Evolutionary conservation across 345 rosid species (phyloP).

Genomic region (Trapa bicornis): DNA sequence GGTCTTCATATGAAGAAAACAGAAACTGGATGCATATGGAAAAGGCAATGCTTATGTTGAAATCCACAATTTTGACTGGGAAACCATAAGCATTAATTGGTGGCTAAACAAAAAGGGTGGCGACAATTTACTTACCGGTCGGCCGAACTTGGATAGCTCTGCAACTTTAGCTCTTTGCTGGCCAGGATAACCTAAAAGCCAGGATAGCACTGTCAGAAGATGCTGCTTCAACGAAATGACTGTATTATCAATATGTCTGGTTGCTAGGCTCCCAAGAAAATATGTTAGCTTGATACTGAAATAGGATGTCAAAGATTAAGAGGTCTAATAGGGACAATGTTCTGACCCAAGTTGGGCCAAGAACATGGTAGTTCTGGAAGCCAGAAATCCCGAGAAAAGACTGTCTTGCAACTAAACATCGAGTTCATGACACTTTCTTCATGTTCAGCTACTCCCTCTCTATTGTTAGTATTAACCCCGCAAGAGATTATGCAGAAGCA

Average conservation of each 20-base stretch:
- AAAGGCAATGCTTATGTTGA: not conserved
- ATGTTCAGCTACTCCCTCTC: not conserved
- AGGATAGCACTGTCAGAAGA: not conserved
- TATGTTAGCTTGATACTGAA: not conserved
- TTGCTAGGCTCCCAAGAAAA: not conserved
- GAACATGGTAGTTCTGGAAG: not conserved
- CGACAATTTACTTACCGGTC: constrained; percentile 40
- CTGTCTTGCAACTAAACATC: not conserved
- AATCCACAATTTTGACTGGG: too few species aligned
- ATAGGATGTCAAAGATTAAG: not conserved
- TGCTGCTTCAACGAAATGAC: not conserved
- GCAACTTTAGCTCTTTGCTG: constrained; percentile 44
- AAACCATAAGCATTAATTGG: not conserved
- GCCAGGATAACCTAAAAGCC: constrained; percentile 43
- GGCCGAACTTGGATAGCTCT: constrained; percentile 57
- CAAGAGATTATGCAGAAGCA: too few species aligned
- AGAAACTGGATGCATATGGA: not conserved
- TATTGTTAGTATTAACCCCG: not conserved
- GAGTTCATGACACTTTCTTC: not conserved
- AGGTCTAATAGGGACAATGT: not conserved
- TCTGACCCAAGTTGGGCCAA: not conserved
- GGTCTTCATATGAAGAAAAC: not conserved
- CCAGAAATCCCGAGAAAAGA: not conserved
- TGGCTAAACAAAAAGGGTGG: not conserved
- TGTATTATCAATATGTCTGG: not conserved